A percentile compares a stretch with the other conserved stretches of the same genome.
Evolutionary conservation across 2,329 filamentous ascomycete species (phyloP).

Genomic region (Claviceps purpurea): DNA sequence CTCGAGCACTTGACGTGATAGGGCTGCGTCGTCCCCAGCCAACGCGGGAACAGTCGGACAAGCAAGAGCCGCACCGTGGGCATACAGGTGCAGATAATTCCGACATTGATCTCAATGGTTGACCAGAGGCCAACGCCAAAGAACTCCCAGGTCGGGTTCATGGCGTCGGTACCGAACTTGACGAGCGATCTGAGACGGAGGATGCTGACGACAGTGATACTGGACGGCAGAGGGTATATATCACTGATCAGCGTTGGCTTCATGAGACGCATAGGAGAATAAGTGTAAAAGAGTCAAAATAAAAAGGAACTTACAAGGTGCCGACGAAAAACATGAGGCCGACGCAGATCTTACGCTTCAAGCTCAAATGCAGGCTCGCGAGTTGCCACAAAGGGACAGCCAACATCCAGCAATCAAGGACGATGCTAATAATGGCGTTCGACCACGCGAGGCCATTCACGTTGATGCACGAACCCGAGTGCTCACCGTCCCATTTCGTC

Average conservation of each 20-base stretch:
- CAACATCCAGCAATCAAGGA: constrained; percentile 26
- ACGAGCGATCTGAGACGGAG: constrained; percentile 12
- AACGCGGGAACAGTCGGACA: constrained; percentile 2
- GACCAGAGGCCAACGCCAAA: constrained; percentile 15
- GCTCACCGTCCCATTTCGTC: constrained; percentile 24
- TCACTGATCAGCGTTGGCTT: no score
- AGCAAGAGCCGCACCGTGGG: constrained; percentile 13
- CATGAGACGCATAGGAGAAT: no score
- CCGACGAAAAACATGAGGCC: constrained; percentile 27
- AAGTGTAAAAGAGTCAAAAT: no score
- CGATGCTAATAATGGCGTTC: constrained; percentile 25
- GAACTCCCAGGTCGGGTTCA: constrained; percentile 14
- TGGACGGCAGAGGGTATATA: background rate
- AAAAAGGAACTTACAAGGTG: constrained; percentile 15
- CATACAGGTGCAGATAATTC: constrained; percentile 12
- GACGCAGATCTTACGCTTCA: constrained; percentile 25
- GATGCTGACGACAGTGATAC: constrained; percentile 14
- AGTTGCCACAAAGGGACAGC: constrained; percentile 24
- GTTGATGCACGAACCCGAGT: constrained; percentile 23
- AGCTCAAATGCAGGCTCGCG: constrained; percentile 15
- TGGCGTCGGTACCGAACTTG: constrained; percentile 8
- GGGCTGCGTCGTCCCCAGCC: background rate
- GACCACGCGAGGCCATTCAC: constrained; percentile 23
- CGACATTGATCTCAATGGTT: constrained; percentile 12
- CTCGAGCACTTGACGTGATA: background rate